These are phyloP conservation scores for carrot (Daucus carota) DNA, from an alignment of 129 eudicot genomes.

Conservation along the genomic window DH1_v3.0 NC_030384.2:42507001-42507500, in stretches of 20 bases:
- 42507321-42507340: background rate
- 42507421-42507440: conserved; percentile 30
- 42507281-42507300: conserved; percentile 46
- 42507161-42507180: conserved; percentile 64
- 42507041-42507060: conserved; percentile 37
- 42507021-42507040: conserved; percentile 52
- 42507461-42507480: conserved; percentile 29
- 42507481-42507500: conserved; percentile 52
- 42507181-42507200: conserved; percentile 70
- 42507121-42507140: conserved; percentile 57
- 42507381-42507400: conserved; percentile 27
- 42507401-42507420: background rate
- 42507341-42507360: background rate
- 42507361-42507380: conserved; percentile 5
- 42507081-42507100: conserved; percentile 76
- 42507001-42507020: background rate
- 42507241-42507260: conserved; percentile 68
- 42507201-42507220: conserved; percentile 82
- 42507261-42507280: conserved; percentile 58
- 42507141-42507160: conserved; percentile 76
- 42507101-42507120: conserved; percentile 65
- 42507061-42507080: conserved; percentile 42
- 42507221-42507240: conserved; percentile 71
- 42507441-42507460: conserved; percentile 35
- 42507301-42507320: conserved; percentile 44